phyloP scores from a whole-genome alignment of 129 eudicot genomes.

The Erigeron canadensis region DNA sequence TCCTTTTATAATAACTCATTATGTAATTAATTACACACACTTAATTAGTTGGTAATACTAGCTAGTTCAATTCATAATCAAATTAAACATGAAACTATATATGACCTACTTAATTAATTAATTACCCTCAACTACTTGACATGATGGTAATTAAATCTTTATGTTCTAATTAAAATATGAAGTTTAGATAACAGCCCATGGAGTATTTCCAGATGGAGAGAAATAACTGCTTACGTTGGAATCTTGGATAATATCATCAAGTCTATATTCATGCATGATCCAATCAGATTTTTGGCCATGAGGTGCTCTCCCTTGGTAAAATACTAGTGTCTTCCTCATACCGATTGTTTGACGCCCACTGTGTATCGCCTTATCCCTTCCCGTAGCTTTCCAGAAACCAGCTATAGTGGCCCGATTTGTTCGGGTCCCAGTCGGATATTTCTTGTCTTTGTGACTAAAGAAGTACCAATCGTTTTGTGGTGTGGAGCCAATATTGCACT shows the following conservation, averaged over 20 bases:
- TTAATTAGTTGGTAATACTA: neutral
- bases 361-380: conserved; percentile 69
- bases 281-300: conserved; percentile 85
- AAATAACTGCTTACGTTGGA: conserved; percentile 34
- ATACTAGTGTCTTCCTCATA: conserved; percentile 84
- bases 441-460: conserved; percentile 89
- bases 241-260: conserved; percentile 42
- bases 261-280: conserved; percentile 89
- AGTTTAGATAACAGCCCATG: neutral
- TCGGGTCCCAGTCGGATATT: conserved; percentile 84
- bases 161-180: neutral
- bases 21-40: neutral
- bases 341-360: conserved; percentile 62
- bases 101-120: neutral
- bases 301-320: conserved; percentile 88
- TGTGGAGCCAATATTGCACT: conserved; percentile 67
- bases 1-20: neutral
- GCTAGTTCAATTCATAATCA: too few species aligned
- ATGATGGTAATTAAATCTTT: conserved; percentile 7
- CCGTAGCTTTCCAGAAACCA: conserved; percentile 94
- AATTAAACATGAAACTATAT: too few species aligned
- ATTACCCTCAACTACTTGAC: too few species aligned
- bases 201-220: neutral
- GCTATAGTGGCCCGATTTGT: conserved; percentile 82
- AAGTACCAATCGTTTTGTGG: conserved; percentile 87